phyloP scores from a whole-genome alignment of 2,329 filamentous ascomycete genomes.

The Nannizziopsis arthrosporioides region DNA sequence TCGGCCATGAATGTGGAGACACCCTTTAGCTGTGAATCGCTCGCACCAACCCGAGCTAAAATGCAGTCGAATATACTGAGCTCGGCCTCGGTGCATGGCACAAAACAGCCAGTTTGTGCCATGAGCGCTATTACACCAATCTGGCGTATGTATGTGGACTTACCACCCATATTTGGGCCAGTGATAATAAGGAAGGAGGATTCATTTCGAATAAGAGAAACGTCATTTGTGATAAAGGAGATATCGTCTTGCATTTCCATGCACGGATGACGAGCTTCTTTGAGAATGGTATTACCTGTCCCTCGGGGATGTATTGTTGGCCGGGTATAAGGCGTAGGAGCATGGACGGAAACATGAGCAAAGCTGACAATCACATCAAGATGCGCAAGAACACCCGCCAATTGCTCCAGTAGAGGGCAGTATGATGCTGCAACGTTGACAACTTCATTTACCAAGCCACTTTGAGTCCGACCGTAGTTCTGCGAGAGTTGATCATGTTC shows the following conservation, averaged over 20 bases:
- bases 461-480: slow-evolving; percentile 91
- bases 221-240: slow-evolving; percentile 96
- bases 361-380: slow-evolving; percentile 92
- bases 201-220: slow-evolving; percentile 61
- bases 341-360: slow-evolving; percentile 84
- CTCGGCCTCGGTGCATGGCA: slow-evolving; percentile 81
- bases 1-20: slow-evolving; percentile 99
- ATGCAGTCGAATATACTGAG: slow-evolving; percentile 95
- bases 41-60: slow-evolving; percentile 86
- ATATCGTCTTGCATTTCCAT: slow-evolving; percentile 99
- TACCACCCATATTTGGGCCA: slow-evolving; percentile 97
- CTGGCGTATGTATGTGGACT: slow-evolving; percentile 95
- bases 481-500: slow-evolving; percentile 90
- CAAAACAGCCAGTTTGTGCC: slow-evolving; percentile 94
- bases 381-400: slow-evolving; percentile 80
- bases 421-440: slow-evolving; percentile 90
- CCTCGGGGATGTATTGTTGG: slow-evolving; percentile 84
- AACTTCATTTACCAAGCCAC: slow-evolving; percentile 80
- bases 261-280: slow-evolving; percentile 88
- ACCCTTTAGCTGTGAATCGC: slow-evolving; percentile 92
- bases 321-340: slow-evolving; percentile 79
- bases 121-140: slow-evolving; percentile 94
- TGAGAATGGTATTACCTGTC: slow-evolving; percentile 76
- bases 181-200: slow-evolving; percentile 95
- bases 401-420: slow-evolving; percentile 77